A percentile compares a stretch with the other conserved stretches of the same genome.
Conservation (phyloP, 805 yeast species). For the Wilhelminamyces savonicus region DNA sequence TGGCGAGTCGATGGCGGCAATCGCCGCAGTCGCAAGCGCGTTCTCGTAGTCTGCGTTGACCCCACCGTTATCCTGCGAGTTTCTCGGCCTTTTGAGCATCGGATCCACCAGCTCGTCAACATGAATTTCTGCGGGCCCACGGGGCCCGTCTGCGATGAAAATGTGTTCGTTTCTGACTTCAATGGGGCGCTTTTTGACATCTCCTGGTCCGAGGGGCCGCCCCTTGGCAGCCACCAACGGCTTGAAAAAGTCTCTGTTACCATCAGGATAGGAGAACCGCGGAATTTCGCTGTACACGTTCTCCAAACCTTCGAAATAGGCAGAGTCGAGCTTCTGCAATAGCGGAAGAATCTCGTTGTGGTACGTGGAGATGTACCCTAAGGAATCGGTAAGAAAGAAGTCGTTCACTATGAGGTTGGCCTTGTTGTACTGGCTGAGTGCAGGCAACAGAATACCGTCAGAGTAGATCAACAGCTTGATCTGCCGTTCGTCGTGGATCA, state of each 20-base stretch:
- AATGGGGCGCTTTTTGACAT: too few species aligned
- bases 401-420: constrained; percentile 30
- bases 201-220: too few species aligned
- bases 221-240: constrained; percentile 18
- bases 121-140: too few species aligned
- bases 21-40: constrained; percentile 23
- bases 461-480: constrained; percentile 26
- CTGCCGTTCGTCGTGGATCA: constrained; percentile 24
- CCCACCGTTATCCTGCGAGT: constrained; percentile 6
- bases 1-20: constrained; percentile 26
- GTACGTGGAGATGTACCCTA: constrained; percentile 29
- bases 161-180: too few species aligned
- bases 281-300: constrained; percentile 26
- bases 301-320: constrained; percentile 23
- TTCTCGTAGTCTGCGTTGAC: constrained; percentile 15
- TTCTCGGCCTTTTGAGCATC: constrained; percentile 17
- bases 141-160: too few species aligned
- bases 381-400: constrained; percentile 28
- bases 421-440: constrained; percentile 21
- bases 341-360: constrained; percentile 31
- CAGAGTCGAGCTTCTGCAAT: constrained; percentile 19
- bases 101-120: constrained; percentile 25
- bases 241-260: constrained; percentile 17
- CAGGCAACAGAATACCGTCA: constrained; percentile 24
- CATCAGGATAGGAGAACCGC: constrained; percentile 25